A percentile compares a stretch with the other conserved stretches of the same genome.
Evolutionary conservation across 2,329 filamentous ascomycete genomes (phyloP).

Genomic region (Myriosclerotinia duriaeana): DNA sequence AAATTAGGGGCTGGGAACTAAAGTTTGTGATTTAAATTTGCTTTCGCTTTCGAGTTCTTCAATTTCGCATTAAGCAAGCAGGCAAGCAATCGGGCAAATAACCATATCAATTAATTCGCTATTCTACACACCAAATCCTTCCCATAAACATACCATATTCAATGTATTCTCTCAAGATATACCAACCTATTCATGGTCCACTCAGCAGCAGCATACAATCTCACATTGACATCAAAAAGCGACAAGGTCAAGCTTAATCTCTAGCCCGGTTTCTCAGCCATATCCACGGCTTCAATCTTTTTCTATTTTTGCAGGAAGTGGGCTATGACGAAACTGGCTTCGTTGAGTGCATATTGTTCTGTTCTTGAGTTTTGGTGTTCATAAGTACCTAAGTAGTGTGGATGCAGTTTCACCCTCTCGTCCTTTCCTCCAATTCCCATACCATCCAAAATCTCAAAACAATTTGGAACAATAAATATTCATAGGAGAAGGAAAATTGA

Average conservation of each 20-base stretch:
- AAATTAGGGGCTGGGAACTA: neutral
- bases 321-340: conserved; percentile 39
- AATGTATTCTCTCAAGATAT: neutral
- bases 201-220: conserved; percentile 25
- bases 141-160: neutral
- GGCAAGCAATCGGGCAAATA: neutral
- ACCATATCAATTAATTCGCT: neutral
- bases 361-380: neutral
- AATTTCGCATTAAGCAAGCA: neutral
- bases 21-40: neutral
- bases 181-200: neutral
- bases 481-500: neutral
- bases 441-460: neutral
- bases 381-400: no score
- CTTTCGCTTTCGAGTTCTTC: neutral
- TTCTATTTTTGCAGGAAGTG: conserved; percentile 40
- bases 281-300: conserved; percentile 29
- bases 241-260: conserved; percentile 28
- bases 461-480: no score
- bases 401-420: no score
- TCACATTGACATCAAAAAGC: conserved; percentile 33
- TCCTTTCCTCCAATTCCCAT: neutral
- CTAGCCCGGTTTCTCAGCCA: conserved; percentile 28
- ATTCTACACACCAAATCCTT: neutral
- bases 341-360: conserved; percentile 41